A percentile compares a stretch with the other conserved stretches of the same genome.
Conservation (phyloP, 345 rosid species). For the Salix caprea region DNA sequence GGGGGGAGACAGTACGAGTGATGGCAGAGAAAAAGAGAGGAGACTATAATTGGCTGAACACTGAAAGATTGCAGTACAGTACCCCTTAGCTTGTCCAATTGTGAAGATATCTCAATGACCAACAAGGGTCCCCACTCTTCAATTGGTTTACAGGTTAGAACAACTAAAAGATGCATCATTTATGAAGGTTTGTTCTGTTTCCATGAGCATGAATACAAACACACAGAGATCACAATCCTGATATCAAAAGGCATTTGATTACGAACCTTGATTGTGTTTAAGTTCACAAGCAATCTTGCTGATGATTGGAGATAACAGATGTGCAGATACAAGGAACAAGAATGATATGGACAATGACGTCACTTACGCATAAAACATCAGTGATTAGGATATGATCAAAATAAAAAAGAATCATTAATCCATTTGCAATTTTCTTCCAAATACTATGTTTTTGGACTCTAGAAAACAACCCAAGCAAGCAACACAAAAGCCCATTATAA, state of each 20-base stretch:
- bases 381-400: background rate
- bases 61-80: background rate
- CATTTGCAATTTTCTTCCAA: background rate
- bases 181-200: background rate
- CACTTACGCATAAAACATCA: background rate
- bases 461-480: background rate
- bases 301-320: background rate
- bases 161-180: background rate
- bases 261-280: background rate
- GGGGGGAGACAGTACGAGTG: background rate
- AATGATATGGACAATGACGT: background rate
- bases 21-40: background rate
- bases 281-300: background rate
- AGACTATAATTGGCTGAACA: background rate
- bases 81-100: background rate
- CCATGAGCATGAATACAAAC: background rate
- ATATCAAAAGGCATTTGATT: background rate
- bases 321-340: background rate
- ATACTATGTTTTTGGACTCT: background rate
- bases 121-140: background rate
- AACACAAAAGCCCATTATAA: background rate
- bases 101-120: background rate
- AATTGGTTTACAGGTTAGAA: background rate
- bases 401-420: background rate
- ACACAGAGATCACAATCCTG: background rate